Percentiles rank a stretch among this genome's conserved stretches.
These are phyloP conservation scores for Aspergillus biplanus DNA, from an alignment of 495 filamentous ascomycete species.

Conservation along the genomic window DNA sequence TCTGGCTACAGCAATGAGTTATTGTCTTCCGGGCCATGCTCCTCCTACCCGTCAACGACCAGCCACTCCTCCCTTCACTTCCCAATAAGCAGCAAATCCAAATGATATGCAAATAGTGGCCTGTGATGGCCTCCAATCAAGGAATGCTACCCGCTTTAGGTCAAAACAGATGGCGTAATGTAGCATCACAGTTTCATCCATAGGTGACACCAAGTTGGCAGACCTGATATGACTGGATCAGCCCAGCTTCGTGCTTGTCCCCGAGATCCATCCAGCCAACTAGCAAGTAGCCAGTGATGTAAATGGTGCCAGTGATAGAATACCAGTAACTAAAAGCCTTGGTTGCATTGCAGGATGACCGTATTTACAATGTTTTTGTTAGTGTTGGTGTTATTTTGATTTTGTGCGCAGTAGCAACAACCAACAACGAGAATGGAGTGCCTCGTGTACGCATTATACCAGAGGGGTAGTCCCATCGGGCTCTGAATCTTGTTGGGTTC, in stretches of 20 bases:
- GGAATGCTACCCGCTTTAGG: slow-evolving; percentile 5
- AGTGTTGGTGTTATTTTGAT: slow-evolving; percentile 1
- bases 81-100: slow-evolving; percentile 3
- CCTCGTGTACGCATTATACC: slow-evolving; percentile 9
- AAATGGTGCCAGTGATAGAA: neutral
- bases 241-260: slow-evolving; percentile 8
- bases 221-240: slow-evolving; percentile 11
- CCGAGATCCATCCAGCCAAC: neutral
- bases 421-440: slow-evolving; percentile 2
- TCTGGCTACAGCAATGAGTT: neutral
- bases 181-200: slow-evolving; percentile 22
- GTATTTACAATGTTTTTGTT: slow-evolving; percentile 12
- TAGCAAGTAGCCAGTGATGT: slow-evolving; percentile 6
- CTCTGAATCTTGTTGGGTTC: slow-evolving; percentile 12
- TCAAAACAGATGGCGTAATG: slow-evolving; percentile 14
- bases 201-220: slow-evolving; percentile 20
- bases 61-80: slow-evolving; percentile 3
- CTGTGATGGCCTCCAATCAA: neutral
- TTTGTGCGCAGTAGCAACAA: neutral
- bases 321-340: slow-evolving; percentile 15
- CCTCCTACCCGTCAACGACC: neutral
- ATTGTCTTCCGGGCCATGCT: neutral
- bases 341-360: slow-evolving; percentile 25
- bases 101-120: slow-evolving; percentile 10
- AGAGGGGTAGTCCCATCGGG: neutral